phyloP scores from a whole-genome alignment of 1,139 yeast species.

The Kodamaea plutei region DNA sequence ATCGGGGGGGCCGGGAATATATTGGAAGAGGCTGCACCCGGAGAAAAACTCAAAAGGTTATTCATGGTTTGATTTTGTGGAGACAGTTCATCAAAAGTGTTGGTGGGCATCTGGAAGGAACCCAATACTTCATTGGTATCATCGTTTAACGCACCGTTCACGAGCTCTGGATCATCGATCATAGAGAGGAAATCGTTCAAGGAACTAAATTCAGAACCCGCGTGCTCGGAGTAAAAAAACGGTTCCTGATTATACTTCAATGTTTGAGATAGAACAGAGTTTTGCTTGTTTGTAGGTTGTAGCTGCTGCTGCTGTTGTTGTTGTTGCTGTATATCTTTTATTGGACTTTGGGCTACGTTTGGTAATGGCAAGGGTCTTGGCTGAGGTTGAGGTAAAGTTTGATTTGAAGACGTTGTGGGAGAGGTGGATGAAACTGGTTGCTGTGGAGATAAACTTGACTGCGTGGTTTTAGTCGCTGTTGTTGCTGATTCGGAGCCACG shows the following conservation, averaged over 20 bases:
- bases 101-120: conserved; percentile 11
- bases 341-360: too few relatives aligned
- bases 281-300: conserved; percentile 12
- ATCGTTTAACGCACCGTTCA: conserved; percentile 46
- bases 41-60: conserved; percentile 2
- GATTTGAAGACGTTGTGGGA: too few relatives aligned
- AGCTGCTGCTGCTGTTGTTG: conserved; percentile 6
- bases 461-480: background rate
- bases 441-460: too few relatives aligned
- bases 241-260: conserved; percentile 61
- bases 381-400: background rate
- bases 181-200: conserved; percentile 84
- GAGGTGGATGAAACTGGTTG: background rate
- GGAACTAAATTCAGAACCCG: conserved; percentile 89
- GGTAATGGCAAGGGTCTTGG: conserved; percentile 5
- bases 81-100: conserved; percentile 8
- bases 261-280: conserved; percentile 40
- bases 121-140: conserved; percentile 27
- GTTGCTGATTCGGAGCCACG: conserved; percentile 7
- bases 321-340: conserved; percentile 3
- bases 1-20: conserved; percentile 2
- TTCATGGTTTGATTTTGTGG: conserved; percentile 4
- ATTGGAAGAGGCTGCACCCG: conserved; percentile 1
- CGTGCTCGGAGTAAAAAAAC: conserved; percentile 83
- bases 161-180: conserved; percentile 79